These are phyloP conservation scores for Sedum album DNA, from an alignment of 164 flowering plant genomes.

Conservation along the genomic window DNA sequence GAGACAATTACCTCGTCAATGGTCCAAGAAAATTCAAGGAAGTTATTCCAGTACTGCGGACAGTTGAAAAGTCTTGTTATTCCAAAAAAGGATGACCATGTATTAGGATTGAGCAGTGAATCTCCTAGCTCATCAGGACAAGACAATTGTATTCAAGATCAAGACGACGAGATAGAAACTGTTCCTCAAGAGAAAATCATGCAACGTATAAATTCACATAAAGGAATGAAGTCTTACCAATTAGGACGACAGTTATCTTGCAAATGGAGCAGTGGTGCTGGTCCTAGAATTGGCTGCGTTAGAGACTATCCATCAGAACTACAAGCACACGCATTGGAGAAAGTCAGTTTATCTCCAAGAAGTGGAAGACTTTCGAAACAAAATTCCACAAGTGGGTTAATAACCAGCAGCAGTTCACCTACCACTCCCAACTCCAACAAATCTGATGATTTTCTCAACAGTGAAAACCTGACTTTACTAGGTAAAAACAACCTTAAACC, in stretches of 20 bases:
- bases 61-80: not conserved
- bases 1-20: not conserved
- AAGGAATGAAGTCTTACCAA: not conserved
- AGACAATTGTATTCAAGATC: not conserved
- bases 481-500: not conserved
- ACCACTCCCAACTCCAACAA: not conserved
- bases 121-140: not conserved
- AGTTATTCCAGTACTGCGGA: not conserved
- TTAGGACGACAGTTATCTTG: not conserved
- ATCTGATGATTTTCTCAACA: not conserved
- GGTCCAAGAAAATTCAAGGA: not conserved
- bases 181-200: not conserved
- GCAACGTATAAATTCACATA: not conserved
- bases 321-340: not conserved
- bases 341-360: not conserved
- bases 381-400: not conserved
- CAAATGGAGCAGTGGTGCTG: not conserved
- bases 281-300: not conserved
- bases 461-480: not conserved
- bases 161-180: not conserved
- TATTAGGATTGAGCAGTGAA: not conserved
- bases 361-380: not conserved
- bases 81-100: not conserved
- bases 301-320: not conserved
- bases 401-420: not conserved